phyloP scores from a whole-genome alignment of 2,329 filamentous ascomycete species.

The Ophiostoma australiae region DNA sequence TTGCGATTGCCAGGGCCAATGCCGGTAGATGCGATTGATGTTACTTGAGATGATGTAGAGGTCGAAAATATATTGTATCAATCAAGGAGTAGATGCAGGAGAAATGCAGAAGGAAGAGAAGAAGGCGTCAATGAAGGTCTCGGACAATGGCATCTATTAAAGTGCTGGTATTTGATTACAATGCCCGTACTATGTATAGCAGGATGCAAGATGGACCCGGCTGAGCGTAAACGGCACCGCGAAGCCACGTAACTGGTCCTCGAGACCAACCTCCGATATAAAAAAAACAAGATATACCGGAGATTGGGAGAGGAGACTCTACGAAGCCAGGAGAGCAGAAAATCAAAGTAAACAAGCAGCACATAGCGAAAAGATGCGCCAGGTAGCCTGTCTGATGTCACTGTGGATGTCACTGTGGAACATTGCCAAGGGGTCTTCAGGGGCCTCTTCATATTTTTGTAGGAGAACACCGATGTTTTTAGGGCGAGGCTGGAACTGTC shows the following conservation, averaged over 20 bases:
- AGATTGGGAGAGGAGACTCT: not conserved
- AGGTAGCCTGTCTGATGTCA: not conserved
- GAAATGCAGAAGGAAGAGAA: not conserved
- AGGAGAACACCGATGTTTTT: not conserved
- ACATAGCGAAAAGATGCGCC: not conserved
- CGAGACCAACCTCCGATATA: not conserved
- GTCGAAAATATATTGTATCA: not conserved
- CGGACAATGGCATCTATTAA: slow-evolving; percentile 9
- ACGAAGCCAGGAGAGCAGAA: not conserved
- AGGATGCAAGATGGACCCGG: not conserved
- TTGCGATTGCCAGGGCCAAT: not conserved
- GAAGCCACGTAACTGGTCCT: not conserved
- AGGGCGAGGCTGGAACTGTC: slow-evolving; percentile 10
- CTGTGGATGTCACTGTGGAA: slow-evolving; percentile 4
- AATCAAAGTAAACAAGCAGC: not conserved
- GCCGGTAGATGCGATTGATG: not conserved
- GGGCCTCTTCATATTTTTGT: not conserved
- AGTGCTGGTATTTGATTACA: not conserved
- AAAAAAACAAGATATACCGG: not conserved
- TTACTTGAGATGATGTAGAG: not conserved
- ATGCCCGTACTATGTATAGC: not conserved
- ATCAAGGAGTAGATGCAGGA: not conserved
- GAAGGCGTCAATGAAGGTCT: not conserved
- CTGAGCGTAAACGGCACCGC: not conserved
- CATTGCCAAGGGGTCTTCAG: not conserved